Percentiles rank a stretch among this genome's conserved stretches.
Evolutionary conservation across 176 grass and related monocot species (phyloP).

Genomic region (Lolium perenne): DNA sequence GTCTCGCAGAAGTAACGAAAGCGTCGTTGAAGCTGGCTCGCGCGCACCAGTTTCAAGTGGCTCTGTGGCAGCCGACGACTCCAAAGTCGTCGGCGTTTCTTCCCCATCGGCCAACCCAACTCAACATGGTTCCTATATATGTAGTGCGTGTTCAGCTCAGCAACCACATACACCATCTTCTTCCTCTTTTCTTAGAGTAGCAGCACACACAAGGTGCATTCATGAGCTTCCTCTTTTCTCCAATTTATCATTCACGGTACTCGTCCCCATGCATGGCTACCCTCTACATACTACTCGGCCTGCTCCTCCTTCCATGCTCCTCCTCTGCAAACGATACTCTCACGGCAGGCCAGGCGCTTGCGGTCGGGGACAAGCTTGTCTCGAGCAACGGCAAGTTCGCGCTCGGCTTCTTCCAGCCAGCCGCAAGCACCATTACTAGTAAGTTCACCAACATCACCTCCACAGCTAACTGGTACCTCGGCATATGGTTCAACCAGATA

Average conservation of each 20-base stretch:
- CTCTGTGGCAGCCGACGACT: not conserved
- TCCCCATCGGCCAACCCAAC: not conserved
- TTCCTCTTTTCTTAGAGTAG: not conserved
- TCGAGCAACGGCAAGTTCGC: slow-evolving; percentile 51
- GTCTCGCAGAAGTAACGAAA: not conserved
- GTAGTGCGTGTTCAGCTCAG: not conserved
- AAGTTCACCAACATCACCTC: not conserved
- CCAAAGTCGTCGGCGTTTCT: slow-evolving; percentile 1
- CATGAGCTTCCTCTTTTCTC: not conserved
- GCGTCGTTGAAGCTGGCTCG: not conserved
- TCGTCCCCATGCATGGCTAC: not conserved
- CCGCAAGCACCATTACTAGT: not conserved
- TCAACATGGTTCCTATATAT: not conserved
- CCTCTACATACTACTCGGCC: not conserved
- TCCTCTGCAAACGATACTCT: slow-evolving; percentile 16
- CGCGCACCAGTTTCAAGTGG: not conserved
- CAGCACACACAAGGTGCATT: not conserved
- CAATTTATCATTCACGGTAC: not conserved
- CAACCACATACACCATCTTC: not conserved
- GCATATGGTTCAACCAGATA: slow-evolving; percentile 6
- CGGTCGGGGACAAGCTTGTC: slow-evolving; percentile 46
- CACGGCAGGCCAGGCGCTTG: slow-evolving; percentile 5
- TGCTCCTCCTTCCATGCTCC: not conserved
- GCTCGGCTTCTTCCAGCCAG: slow-evolving; percentile 52
- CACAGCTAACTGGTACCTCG: not conserved